A percentile compares a stretch with the other conserved stretches of the same genome.
These are phyloP conservation scores for Carallia pectinifolia DNA, from an alignment of 345 rosid species.

Conservation along the genomic window DNA sequence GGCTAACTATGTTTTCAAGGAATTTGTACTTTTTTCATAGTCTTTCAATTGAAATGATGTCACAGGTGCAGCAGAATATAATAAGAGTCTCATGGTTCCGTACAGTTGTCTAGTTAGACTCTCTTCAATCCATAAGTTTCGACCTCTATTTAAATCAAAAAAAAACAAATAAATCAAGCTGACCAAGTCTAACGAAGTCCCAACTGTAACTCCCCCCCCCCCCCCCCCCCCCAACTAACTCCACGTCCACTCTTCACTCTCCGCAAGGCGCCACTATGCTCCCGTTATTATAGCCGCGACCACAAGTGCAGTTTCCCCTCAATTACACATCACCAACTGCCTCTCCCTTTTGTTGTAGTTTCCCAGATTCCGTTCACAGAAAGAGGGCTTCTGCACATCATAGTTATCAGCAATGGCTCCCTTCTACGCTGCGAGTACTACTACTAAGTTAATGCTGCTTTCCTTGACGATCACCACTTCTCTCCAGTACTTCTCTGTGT, in stretches of 20 bases:
- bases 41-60: no score
- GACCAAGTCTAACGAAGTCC: conserved; percentile 12
- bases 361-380: background rate
- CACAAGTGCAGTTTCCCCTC: background rate
- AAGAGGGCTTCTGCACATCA: background rate
- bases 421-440: background rate
- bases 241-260: conserved; percentile 20
- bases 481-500: conserved; percentile 23
- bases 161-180: background rate
- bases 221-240: conserved; percentile 37
- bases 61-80: no score
- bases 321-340: background rate
- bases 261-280: background rate
- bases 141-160: background rate
- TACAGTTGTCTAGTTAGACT: no score
- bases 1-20: no score
- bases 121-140: no score
- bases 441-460: conserved; percentile 4
- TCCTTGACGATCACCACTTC: conserved; percentile 24
- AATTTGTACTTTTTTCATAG: no score
- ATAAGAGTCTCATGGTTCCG: no score
- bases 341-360: no score
- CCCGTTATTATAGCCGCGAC: background rate
- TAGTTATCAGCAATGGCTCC: background rate
- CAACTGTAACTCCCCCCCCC: conserved; percentile 19